Percentiles rank a stretch among this genome's conserved stretches.
Evolutionary conservation across 306 rosid genomes (phyloP).

Genomic region (Calophaca sinica): DNA sequence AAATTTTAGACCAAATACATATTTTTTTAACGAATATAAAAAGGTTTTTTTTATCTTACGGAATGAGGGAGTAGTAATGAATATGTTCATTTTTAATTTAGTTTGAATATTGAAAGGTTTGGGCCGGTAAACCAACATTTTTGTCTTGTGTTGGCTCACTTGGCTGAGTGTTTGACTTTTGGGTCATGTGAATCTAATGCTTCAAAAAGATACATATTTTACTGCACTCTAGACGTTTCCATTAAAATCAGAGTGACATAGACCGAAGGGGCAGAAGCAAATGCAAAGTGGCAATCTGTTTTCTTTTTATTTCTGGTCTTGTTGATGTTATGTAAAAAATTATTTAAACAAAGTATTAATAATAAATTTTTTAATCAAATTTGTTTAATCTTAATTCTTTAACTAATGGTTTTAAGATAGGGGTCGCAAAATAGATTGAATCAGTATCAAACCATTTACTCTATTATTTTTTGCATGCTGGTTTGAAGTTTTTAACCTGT

Average conservation of each 20-base stretch:
- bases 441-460: too few relatives aligned
- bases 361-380: not conserved
- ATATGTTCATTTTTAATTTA: not conserved
- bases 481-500: too few relatives aligned
- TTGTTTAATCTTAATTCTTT: not conserved
- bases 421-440: too few relatives aligned
- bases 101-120: slow-evolving; percentile 26
- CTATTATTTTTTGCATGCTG: too few relatives aligned
- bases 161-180: slow-evolving; percentile 26
- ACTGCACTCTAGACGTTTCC: slow-evolving; percentile 30
- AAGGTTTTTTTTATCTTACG: too few relatives aligned
- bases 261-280: not conserved
- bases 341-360: too few relatives aligned
- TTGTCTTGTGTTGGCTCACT: not conserved
- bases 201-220: slow-evolving; percentile 17
- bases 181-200: not conserved
- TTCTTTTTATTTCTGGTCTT: too few relatives aligned
- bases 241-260: not conserved
- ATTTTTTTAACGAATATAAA: too few relatives aligned
- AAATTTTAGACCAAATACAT: too few relatives aligned
- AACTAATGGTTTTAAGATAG: too few relatives aligned
- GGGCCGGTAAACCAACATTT: slow-evolving; percentile 45
- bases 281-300: not conserved
- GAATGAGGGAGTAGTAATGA: too few relatives aligned
- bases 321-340: too few relatives aligned